phyloP scores from a whole-genome alignment of 371 early-diverging fungal genomes.

The Mortierella sp. region DNA sequence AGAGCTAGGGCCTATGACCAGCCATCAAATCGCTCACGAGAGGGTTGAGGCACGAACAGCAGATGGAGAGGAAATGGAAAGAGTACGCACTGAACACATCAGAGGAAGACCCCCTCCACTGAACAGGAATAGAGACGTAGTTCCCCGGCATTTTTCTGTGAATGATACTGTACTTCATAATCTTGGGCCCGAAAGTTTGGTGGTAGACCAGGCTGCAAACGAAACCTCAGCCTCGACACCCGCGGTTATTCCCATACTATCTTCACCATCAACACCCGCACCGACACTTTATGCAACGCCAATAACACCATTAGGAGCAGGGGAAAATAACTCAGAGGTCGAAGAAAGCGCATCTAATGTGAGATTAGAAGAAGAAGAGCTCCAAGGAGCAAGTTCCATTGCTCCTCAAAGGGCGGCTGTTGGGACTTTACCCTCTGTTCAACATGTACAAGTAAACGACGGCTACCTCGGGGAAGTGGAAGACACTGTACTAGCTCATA shows the following conservation, averaged over 20 bases:
- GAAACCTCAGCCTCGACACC: background rate
- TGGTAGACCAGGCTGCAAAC: background rate
- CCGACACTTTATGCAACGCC: background rate
- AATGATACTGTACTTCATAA: too few species aligned
- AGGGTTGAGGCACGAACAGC: background rate
- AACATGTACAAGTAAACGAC: slow-evolving; percentile 37
- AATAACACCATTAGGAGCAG: background rate
- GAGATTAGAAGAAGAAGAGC: background rate
- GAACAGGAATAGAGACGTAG: slow-evolving; percentile 2
- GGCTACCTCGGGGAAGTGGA: slow-evolving; percentile 33
- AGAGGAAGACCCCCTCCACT: slow-evolving; percentile 42
- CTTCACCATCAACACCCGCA: background rate
- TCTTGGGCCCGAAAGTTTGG: too few species aligned
- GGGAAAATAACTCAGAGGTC: background rate
- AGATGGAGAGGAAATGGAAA: slow-evolving; percentile 6
- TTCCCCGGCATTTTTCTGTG: background rate
- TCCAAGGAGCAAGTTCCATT: background rate
- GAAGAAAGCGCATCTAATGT: background rate
- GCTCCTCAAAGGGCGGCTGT: background rate
- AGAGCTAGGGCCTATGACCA: background rate
- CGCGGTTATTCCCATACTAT: background rate
- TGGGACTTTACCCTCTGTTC: slow-evolving; percentile 20
- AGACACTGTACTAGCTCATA: slow-evolving; percentile 18
- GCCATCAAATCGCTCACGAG: background rate
- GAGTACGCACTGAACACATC: slow-evolving; percentile 33